Conservation (phyloP, 306 rosid genomes). For the Mimosa pudica region DNA sequence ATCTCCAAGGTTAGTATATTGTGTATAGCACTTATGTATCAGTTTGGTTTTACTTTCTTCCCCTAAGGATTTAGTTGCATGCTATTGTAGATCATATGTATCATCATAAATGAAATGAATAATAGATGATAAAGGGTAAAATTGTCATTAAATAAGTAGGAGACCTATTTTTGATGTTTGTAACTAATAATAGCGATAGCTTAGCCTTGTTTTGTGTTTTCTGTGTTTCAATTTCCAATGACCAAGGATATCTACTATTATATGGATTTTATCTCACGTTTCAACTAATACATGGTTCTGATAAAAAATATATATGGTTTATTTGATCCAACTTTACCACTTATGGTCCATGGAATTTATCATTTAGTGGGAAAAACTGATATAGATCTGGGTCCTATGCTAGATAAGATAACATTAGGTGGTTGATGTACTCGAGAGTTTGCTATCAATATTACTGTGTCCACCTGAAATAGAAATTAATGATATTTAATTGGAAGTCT, state of each 20-base stretch:
- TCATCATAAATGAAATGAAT: background rate
- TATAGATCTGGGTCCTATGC: background rate
- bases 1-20: conserved; percentile 76
- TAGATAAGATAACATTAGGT: background rate
- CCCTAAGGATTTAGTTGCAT: background rate
- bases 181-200: background rate
- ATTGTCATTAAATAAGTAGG: conserved; percentile 2
- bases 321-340: conserved; percentile 7
- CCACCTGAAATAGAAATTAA: conserved; percentile 11
- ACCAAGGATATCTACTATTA: background rate
- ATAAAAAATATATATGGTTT: background rate
- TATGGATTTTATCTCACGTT: conserved; percentile 13
- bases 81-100: background rate
- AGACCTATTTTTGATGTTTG: conserved; percentile 2
- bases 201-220: background rate
- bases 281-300: background rate
- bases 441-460: background rate
- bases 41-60: background rate
- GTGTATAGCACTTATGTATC: background rate
- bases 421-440: conserved; percentile 13
- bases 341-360: background rate
- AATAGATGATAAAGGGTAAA: background rate
- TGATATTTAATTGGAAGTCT: background rate
- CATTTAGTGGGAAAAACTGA: background rate
- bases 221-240: background rate